Percentiles rank a stretch among this genome's conserved stretches.
Conservation (phyloP, 164 flowering plant genomes). For the Macadamia integrifolia region DNA sequence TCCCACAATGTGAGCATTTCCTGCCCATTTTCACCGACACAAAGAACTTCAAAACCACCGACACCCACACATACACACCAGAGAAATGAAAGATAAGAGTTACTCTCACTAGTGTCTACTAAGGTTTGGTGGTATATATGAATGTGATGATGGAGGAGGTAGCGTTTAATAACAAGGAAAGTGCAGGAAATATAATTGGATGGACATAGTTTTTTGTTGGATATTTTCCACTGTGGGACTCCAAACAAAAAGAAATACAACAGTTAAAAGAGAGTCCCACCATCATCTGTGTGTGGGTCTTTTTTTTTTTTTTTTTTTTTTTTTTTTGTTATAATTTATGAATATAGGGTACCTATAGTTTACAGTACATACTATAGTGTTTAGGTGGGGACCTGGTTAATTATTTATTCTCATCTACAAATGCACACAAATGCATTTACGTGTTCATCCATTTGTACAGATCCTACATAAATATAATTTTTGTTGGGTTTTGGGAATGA, state of each 20-base stretch:
- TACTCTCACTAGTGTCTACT: slow-evolving; percentile 7
- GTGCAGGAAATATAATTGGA: slow-evolving; percentile 19
- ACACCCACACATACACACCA: slow-evolving; percentile 6
- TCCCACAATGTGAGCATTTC: slow-evolving; percentile 84
- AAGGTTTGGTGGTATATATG: slow-evolving; percentile 21
- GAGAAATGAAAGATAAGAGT: slow-evolving; percentile 21
- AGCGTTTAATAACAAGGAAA: slow-evolving; percentile 28
- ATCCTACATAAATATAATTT: no score
- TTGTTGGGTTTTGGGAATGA: no score
- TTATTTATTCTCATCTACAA: no score
- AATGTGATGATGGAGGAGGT: slow-evolving; percentile 25
- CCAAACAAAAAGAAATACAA: no score
- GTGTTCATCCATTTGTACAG: no score
- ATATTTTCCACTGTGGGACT: slow-evolving; percentile 22
- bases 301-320: no score
- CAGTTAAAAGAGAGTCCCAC: slow-evolving; percentile 6
- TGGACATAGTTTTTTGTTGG: slow-evolving; percentile 29
- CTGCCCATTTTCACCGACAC: slow-evolving; percentile 54
- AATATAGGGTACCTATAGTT: not conserved
- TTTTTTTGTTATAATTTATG: no score
- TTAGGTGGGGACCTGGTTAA: no score
- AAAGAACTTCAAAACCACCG: slow-evolving; percentile 7
- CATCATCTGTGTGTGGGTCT: slow-evolving; percentile 7
- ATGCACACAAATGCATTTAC: no score
- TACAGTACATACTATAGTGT: no score